phyloP scores from a whole-genome alignment of 192 early-diverging fungal species.

The Backusella morwellensis region DNA sequence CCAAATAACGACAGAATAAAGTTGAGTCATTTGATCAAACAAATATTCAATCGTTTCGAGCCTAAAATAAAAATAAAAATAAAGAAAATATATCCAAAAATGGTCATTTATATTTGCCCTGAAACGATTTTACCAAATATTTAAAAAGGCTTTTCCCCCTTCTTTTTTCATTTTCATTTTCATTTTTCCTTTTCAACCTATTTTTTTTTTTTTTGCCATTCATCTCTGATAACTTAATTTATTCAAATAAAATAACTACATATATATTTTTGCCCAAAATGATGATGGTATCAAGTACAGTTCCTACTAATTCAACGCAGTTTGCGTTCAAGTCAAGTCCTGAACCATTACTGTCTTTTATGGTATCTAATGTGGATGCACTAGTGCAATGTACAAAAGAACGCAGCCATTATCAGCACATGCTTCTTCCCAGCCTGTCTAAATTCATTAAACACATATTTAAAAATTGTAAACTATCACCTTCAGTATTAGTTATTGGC shows the following conservation, averaged over 20 bases:
- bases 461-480: slow-evolving; percentile 24
- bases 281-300: slow-evolving; percentile 11
- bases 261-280: not conserved
- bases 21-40: slow-evolving; percentile 1
- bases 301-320: not conserved
- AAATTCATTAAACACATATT: slow-evolving; percentile 13
- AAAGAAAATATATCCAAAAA: slow-evolving; percentile 12
- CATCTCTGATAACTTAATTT: not conserved
- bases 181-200: not conserved
- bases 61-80: slow-evolving; percentile 2
- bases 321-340: slow-evolving; percentile 10
- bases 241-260: not conserved
- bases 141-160: not conserved
- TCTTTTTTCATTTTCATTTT: not conserved
- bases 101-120: not conserved
- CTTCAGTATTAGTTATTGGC: slow-evolving; percentile 47
- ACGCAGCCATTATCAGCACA: slow-evolving; percentile 9
- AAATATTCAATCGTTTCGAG: slow-evolving; percentile 4
- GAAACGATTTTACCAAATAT: not conserved
- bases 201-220: not conserved
- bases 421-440: slow-evolving; percentile 8
- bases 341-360: slow-evolving; percentile 16
- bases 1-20: slow-evolving; percentile 5
- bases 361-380: slow-evolving; percentile 3
- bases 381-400: slow-evolving; percentile 17